Base-by-base conservation (phyloP, 2,329 filamentous ascomycete species). In the Nothomitra cinnamomea region DNA sequence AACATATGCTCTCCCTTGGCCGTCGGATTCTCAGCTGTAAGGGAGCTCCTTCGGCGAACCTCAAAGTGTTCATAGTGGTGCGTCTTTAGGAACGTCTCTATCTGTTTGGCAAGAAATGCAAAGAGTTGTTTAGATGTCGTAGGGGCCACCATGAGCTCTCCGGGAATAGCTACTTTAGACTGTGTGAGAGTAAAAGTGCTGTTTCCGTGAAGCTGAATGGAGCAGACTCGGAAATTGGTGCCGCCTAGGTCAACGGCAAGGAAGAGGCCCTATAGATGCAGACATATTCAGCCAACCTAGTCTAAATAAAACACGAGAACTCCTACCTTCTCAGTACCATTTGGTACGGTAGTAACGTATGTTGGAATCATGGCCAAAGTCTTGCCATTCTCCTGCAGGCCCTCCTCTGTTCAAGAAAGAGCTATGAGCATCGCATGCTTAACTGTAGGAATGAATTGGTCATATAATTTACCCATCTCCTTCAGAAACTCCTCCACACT, bases 221-320 rank as follows among this genome's bases (percentile, higher is more conserved):
- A 95, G 72, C 92, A 98, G 63, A 98, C 92, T 61, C 92, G 85
- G 70, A 96, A 95, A 72, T 98, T 98, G 59, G 92, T 98, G 62
- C 92, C 92, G 57, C 92, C 92, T n/a, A 98, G 78, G 64, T 98
- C 92, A 59, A 98, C 89, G 40, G 92, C 90, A 64, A 98, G 81
- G 70, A 95, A 98, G 40, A 95, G 75, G 49, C 92, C 92, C 87
- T 94, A 61, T n/a, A 42, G 36, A n/a, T 7, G 17, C n/a, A 21
- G 3, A 24, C 7, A 42, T 12, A 38, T 24, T 28, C 12, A 43
- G 51, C 25, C 24, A 45, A 32, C 1, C 12, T 28, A 6, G 49
- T 5, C 47, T 38, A 32, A 5, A 32, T 10, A 10, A 10, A 32
- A 41, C 38, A 41, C 13, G 5, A n/a, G 38, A 19, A n/a, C 15